These are phyloP conservation scores for Ogataea sp. DNA, from an alignment of 805 yeast species.

Conservation along the genomic window DNA sequence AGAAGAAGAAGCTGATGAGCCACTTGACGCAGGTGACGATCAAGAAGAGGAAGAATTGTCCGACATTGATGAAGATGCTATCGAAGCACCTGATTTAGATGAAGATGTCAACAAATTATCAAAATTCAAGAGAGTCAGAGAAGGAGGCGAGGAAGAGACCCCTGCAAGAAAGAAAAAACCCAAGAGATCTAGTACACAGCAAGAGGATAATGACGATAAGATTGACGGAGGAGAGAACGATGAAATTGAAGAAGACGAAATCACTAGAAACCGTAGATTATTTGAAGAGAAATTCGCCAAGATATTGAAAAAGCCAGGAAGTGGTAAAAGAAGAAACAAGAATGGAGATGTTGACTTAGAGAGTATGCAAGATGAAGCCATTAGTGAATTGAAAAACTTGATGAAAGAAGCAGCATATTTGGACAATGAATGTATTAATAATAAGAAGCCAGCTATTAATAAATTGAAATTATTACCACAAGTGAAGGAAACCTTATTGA, in stretches of 20 bases:
- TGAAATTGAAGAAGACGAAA: constrained; percentile 29
- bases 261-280: constrained; percentile 52
- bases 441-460: constrained; percentile 62
- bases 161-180: background rate
- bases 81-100: constrained; percentile 15
- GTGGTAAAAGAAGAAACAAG: constrained; percentile 47
- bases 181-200: background rate
- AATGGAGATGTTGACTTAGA: constrained; percentile 92
- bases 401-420: constrained; percentile 85
- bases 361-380: constrained; percentile 87
- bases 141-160: constrained; percentile 3
- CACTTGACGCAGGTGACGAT: background rate
- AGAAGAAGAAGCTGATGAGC: background rate
- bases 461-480: constrained; percentile 75
- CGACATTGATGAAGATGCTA: constrained; percentile 30
- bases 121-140: constrained; percentile 7
- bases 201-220: constrained; percentile 18
- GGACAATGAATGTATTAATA: constrained; percentile 51
- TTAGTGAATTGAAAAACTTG: constrained; percentile 70
- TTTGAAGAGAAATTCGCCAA: constrained; percentile 78
- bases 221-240: constrained; percentile 16
- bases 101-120: constrained; percentile 10
- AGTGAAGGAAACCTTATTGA: constrained; percentile 67
- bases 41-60: constrained; percentile 19
- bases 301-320: constrained; percentile 52